Conservation (phyloP, 495 filamentous ascomycete genomes). For the Aeminium ludgeri region DNA sequence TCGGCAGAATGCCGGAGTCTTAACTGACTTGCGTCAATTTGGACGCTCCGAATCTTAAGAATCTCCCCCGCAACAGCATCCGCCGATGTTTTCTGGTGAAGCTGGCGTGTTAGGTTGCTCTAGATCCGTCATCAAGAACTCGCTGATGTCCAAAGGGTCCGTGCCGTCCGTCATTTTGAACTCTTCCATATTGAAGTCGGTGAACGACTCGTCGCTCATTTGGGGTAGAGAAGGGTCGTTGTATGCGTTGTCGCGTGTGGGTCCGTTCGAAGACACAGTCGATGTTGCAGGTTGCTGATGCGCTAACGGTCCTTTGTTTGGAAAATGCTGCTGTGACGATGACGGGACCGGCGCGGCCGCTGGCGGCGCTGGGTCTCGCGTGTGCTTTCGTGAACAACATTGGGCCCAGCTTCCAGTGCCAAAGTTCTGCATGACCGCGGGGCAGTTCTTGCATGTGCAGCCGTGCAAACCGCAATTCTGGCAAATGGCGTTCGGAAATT, state of each 20-base stretch:
- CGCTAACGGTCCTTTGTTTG: no score
- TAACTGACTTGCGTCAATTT: no score
- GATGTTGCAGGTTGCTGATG: no score
- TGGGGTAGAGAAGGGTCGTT: no score
- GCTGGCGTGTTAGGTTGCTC: slow-evolving; percentile 4
- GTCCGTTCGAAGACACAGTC: no score
- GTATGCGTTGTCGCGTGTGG: neutral
- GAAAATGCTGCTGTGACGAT: no score
- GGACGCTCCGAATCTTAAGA: no score
- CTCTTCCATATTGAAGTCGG: slow-evolving; percentile 3
- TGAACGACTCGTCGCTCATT: no score
- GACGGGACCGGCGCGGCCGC: no score
- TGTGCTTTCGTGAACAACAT: slow-evolving; percentile 14
- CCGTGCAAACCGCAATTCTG: slow-evolving; percentile 16
- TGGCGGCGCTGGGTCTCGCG: no score
- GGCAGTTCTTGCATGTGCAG: slow-evolving; percentile 16
- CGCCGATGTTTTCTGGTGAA: no score
- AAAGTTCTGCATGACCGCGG: slow-evolving; percentile 11
- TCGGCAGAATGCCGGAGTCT: no score
- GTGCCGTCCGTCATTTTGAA: slow-evolving; percentile 1
- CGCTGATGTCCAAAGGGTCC: slow-evolving; percentile 6
- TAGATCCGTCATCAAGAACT: slow-evolving; percentile 8
- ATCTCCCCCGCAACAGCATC: slow-evolving; percentile 6
- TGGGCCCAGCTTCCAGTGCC: slow-evolving; percentile 13
- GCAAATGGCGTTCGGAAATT: slow-evolving; percentile 14